A percentile compares a stretch with the other conserved stretches of the same genome.
Evolutionary conservation across 108 stramenopile species (phyloP).

Genomic region (Mediolabrus comicus): DNA sequence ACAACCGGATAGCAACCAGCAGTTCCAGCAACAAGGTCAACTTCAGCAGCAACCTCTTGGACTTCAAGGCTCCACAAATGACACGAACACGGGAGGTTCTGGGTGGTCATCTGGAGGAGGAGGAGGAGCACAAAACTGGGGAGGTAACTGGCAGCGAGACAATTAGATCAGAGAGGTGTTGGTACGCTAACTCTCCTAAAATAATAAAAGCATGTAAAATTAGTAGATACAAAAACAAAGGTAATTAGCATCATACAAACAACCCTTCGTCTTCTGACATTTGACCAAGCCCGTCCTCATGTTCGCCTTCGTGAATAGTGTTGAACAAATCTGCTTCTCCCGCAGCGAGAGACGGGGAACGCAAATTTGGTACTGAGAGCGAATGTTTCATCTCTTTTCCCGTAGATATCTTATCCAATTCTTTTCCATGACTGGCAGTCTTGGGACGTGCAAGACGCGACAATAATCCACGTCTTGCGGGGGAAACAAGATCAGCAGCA

Average conservation of each 20-base stretch:
- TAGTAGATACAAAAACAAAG: conserved; percentile 3
- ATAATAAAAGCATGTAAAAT: conserved; percentile 1
- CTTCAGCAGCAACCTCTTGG: conserved; percentile 69
- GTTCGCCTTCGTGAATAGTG: not conserved
- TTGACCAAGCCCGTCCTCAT: not conserved
- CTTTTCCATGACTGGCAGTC: conserved; percentile 19
- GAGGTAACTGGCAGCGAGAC: conserved; percentile 51
- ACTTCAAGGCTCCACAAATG: conserved; percentile 50
- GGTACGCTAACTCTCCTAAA: not conserved
- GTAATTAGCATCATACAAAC: not conserved
- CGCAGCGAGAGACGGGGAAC: not conserved
- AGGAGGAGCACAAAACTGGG: conserved; percentile 43
- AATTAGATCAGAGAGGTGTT: conserved; percentile 7
- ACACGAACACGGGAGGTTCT: conserved; percentile 41
- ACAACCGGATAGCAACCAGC: conserved; percentile 48
- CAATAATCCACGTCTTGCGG: conserved; percentile 16
- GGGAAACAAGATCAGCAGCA: conserved; percentile 2
- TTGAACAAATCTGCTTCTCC: not conserved
- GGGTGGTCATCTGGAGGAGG: conserved; percentile 46
- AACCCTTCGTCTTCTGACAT: not conserved
- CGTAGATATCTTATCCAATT: conserved; percentile 17
- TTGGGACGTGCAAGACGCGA: conserved; percentile 33
- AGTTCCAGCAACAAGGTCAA: conserved; percentile 55
- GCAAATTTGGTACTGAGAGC: conserved; percentile 25
- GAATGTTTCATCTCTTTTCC: conserved; percentile 12